Evolutionary conservation across 768 basidiomycete species (phyloP).

Genomic region (Phlebiopsis gigantea): DNA sequence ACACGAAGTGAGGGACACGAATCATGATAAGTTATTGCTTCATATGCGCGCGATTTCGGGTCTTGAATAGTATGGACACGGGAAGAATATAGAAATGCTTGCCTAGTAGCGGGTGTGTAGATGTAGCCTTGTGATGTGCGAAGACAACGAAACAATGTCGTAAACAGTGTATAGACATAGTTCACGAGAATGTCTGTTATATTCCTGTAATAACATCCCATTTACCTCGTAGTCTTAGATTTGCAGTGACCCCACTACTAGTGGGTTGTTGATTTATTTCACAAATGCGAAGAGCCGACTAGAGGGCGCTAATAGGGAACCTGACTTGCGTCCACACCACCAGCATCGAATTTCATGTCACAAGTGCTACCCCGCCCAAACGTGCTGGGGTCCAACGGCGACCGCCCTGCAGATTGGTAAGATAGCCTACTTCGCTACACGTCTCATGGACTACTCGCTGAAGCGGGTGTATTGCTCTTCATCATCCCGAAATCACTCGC

Average conservation of each 20-base stretch:
- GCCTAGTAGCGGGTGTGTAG: neutral
- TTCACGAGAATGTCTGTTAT: neutral
- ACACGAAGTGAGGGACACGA: conserved; percentile 9
- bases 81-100: neutral
- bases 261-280: neutral
- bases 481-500: neutral
- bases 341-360: neutral
- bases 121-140: neutral
- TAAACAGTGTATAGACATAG: neutral
- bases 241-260: neutral
- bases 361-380: neutral
- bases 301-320: neutral
- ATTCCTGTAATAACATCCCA: neutral
- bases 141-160: neutral
- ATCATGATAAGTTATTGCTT: conserved; percentile 3
- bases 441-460: no score
- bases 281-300: neutral
- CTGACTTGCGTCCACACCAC: neutral
- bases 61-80: neutral
- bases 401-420: neutral
- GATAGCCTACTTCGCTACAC: neutral
- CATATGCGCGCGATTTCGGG: neutral
- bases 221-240: neutral
- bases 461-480: neutral
- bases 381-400: neutral